phyloP scores from a whole-genome alignment of 139 green algal species.

The Nannochloris sp. region DNA sequence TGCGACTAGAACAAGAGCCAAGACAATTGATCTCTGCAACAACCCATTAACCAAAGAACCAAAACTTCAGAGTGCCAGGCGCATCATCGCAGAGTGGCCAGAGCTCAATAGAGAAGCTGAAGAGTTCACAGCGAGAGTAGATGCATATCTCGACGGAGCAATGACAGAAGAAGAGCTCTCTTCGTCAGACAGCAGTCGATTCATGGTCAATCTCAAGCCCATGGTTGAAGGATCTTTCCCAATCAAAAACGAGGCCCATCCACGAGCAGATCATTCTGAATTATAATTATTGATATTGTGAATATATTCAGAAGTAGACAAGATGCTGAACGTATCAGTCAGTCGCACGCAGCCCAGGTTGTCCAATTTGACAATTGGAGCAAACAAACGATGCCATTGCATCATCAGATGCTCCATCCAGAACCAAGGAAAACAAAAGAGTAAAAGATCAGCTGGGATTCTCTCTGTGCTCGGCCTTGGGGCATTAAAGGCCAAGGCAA shows the following conservation, averaged over 20 bases:
- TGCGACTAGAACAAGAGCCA: constrained; percentile 56
- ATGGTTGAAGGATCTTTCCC: constrained; percentile 23
- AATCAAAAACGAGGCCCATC: not conserved
- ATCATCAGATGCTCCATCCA: not conserved
- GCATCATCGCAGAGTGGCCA: constrained; percentile 90
- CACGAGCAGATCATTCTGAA: not conserved
- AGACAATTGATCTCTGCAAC: constrained; percentile 99
- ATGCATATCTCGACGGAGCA: constrained; percentile 9
- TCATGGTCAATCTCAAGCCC: constrained; percentile 13
- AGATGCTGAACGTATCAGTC: too few species aligned
- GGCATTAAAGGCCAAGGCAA: not conserved
- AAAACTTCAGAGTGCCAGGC: constrained; percentile 81
- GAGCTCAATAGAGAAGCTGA: constrained; percentile 63
- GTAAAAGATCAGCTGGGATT: too few species aligned
- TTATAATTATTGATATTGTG: not conserved
- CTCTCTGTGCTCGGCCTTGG: not conserved
- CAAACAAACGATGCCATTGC: not conserved
- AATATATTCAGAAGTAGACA: too few species aligned
- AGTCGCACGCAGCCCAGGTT: too few species aligned
- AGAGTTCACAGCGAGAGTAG: constrained; percentile 45
- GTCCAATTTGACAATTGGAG: too few species aligned
- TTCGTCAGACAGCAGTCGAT: not conserved
- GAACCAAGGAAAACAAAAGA: not conserved
- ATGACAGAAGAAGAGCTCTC: constrained; percentile 8
- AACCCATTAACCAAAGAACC: constrained; percentile 99